Conservation (phyloP, 305 asterid species). For the Fraxinus floribunda region DNA sequence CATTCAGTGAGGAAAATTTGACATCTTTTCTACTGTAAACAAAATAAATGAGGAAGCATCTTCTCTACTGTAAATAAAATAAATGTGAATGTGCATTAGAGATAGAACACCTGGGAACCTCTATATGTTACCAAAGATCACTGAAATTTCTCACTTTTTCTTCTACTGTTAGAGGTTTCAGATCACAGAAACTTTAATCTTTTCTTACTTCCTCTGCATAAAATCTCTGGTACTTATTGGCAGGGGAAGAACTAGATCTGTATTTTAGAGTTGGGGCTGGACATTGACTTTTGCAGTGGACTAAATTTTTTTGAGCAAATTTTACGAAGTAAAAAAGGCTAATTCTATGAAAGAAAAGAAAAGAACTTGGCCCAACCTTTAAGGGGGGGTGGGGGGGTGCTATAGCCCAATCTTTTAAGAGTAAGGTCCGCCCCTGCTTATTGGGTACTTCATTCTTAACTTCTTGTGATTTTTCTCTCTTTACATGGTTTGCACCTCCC, state of each 20-base stretch:
- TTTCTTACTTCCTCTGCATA: neutral
- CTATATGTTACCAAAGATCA: neutral
- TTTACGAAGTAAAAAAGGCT: neutral
- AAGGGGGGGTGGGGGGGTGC: neutral
- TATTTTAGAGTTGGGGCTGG: neutral
- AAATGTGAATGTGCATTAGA: neutral
- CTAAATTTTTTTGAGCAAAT: neutral
- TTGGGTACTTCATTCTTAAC: conserved; percentile 2
- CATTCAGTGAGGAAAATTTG: neutral
- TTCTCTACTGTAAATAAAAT: neutral
- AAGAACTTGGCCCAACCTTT: neutral
- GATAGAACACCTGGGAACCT: neutral
- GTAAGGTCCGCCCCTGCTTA: neutral
- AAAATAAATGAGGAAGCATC: neutral
- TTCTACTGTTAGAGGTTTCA: neutral
- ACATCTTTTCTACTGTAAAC: conserved; percentile 2
- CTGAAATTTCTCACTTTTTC: neutral
- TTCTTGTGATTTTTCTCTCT: conserved; percentile 5
- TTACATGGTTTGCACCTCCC: conserved; percentile 7
- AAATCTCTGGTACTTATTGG: neutral
- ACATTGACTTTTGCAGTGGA: neutral
- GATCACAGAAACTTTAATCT: neutral
- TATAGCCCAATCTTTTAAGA: neutral
- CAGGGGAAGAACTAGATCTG: neutral
- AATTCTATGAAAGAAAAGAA: neutral